A percentile compares a stretch with the other conserved stretches of the same genome.
phyloP scores from a whole-genome alignment of 2,329 filamentous ascomycete species.

The Sclerotinia sclerotiorum region DNA sequence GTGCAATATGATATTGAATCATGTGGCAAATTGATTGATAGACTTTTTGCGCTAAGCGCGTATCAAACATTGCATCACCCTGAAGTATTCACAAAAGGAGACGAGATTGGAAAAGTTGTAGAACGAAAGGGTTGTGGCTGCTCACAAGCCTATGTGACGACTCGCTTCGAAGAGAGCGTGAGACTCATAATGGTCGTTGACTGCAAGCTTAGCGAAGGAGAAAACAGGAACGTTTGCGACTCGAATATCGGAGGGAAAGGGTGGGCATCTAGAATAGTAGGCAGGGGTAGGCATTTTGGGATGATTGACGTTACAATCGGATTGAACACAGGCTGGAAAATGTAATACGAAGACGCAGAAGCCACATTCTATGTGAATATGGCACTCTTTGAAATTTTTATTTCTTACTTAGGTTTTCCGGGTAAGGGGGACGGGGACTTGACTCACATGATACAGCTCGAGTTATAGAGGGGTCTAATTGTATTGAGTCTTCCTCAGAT shows the following conservation, averaged over 20 bases:
- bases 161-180: slow-evolving; percentile 10
- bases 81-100: neutral
- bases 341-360: no score
- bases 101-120: neutral
- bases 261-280: slow-evolving; percentile 1
- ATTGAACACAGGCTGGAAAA: neutral
- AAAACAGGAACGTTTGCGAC: neutral
- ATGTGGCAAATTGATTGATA: neutral
- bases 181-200: slow-evolving; percentile 5
- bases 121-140: neutral
- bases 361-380: neutral
- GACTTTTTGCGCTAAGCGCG: neutral
- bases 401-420: neutral
- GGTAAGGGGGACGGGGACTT: neutral
- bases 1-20: neutral
- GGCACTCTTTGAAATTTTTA: neutral
- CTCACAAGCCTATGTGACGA: slow-evolving; percentile 15
- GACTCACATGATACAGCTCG: neutral
- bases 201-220: slow-evolving; percentile 5
- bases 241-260: neutral
- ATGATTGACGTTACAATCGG: neutral
- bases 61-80: neutral
- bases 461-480: neutral
- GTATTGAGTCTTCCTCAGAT: neutral
- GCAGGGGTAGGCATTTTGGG: slow-evolving; percentile 2